Evolutionary conservation across 2,329 filamentous ascomycete species (phyloP), one percentile per base, ranked within the genome.

Genomic region (Sarocladiaceae sp.): DNA sequence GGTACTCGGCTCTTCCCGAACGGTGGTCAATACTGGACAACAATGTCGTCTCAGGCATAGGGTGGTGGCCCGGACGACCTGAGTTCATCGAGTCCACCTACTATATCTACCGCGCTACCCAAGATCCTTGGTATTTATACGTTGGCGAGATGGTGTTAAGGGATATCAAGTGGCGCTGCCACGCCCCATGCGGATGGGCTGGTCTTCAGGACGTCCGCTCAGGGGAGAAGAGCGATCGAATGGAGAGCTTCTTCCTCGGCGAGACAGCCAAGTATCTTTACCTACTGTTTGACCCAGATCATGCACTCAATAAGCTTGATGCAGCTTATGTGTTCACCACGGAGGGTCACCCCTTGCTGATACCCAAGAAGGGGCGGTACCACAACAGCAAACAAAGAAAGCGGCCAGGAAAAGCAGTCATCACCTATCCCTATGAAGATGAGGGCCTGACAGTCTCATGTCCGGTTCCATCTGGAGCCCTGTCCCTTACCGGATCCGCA

Each of bases 231-330:
- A 87, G 80, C 53, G 90, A 98, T 60, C 84, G 93, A 26, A 97
- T 97, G 93, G 93, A 98, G 65, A 97, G 91, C 60, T 98, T 97
- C 72, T 97, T 97, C 58, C 74, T 98, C 1, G 91, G 93, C 12
- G 93, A 98, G 65, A 98, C 93, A 2, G 83, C 88, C 34, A 96
- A 97, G 64, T 98, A 98, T 62, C 72, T 98, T 50, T 97, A 94
- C 61, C 69, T 98, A 45, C 77, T 97, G 2, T 97, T 94, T 61
- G 87, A 95, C 52, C 76, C 82, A 4, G 75, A 82, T 12, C 93
- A 97, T 64, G 88, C 90, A 1, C 68, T 98, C 33, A 97, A 97
- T 63, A 82, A 80, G 16, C 68, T 94, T 31, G 93, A 97, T 62
- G 82, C 83, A 0, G 81, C 90, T 0, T 94, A 85, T 61, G 91